Evolutionary conservation across 805 yeast species (phyloP).

Genomic region (Candida sanyiensis): DNA sequence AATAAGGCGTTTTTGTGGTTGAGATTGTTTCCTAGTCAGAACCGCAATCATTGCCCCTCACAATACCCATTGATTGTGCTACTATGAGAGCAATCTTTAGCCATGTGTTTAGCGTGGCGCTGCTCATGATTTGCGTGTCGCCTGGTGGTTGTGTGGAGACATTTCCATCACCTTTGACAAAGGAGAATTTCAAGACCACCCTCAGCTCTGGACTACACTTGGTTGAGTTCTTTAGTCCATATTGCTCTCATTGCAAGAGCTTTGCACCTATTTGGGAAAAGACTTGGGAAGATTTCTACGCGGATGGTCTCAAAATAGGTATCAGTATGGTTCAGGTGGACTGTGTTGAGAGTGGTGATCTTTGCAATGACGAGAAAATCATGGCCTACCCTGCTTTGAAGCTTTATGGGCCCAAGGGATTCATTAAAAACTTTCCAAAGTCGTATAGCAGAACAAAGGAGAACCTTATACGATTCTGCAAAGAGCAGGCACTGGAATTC

Average conservation of each 20-base stretch:
- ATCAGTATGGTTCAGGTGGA: slow-evolving; percentile 71
- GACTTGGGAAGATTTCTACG: slow-evolving; percentile 46
- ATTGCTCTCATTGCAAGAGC: slow-evolving; percentile 73
- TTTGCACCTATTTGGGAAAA: slow-evolving; percentile 82
- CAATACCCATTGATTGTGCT: no score
- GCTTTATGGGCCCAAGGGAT: slow-evolving; percentile 57
- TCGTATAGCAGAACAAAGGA: slow-evolving; percentile 41
- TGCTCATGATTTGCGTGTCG: no score
- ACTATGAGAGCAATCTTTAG: no score
- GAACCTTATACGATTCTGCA: slow-evolving; percentile 46
- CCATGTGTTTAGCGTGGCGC: no score
- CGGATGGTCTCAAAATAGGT: slow-evolving; percentile 38
- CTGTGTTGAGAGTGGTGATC: slow-evolving; percentile 81
- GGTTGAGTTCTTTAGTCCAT: slow-evolving; percentile 88
- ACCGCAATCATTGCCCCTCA: no score
- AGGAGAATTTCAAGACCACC: slow-evolving; percentile 43
- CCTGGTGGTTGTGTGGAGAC: no score
- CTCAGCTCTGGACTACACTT: slow-evolving; percentile 56
- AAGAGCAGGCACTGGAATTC: slow-evolving; percentile 45
- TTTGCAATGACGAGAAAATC: slow-evolving; percentile 66
- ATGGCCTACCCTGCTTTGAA: slow-evolving; percentile 64
- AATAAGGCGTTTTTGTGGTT: no score
- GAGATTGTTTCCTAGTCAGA: no score
- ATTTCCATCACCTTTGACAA: slow-evolving; percentile 49
- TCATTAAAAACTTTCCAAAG: slow-evolving; percentile 43